Evolutionary conservation across 2,329 filamentous ascomycete genomes (phyloP).

Genomic region (Cladosporium sp.): DNA sequence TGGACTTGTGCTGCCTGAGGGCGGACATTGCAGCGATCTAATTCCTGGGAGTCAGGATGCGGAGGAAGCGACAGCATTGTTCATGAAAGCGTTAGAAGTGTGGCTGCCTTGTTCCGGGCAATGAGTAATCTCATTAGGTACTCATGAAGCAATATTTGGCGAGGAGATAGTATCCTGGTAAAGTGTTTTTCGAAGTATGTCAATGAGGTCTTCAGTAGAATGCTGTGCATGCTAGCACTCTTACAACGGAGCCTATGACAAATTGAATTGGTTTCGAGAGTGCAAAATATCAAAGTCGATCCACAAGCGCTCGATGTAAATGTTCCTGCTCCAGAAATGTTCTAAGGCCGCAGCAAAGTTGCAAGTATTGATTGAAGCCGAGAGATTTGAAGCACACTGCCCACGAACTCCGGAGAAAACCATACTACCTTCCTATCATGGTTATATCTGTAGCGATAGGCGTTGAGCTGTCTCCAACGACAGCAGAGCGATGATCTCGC

Average conservation of each 20-base stretch:
- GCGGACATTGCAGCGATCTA: slow-evolving; percentile 25
- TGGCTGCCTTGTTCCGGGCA: slow-evolving; percentile 27
- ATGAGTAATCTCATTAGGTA: background rate
- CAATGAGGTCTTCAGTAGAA: no score
- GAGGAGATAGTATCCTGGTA: background rate
- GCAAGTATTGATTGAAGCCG: background rate
- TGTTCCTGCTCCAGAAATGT: no score
- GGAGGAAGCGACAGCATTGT: slow-evolving; percentile 22
- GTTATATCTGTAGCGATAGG: background rate
- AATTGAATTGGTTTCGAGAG: no score
- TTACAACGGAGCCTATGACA: background rate
- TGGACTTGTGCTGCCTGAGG: slow-evolving; percentile 24
- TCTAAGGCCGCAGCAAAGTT: no score
- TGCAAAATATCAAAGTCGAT: no score
- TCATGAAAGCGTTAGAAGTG: slow-evolving; percentile 23
- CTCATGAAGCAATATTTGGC: background rate
- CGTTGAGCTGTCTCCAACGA: background rate
- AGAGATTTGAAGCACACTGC: background rate
- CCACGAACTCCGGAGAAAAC: background rate
- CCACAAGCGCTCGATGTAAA: no score
- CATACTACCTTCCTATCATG: background rate
- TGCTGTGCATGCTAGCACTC: no score
- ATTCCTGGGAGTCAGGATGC: slow-evolving; percentile 21
- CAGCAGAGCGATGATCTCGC: background rate
- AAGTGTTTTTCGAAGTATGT: background rate